Percentiles rank a stretch among this genome's conserved stretches.
phyloP scores from a whole-genome alignment of 768 basidiomycete species.

The Tephrocybe sp. region DNA sequence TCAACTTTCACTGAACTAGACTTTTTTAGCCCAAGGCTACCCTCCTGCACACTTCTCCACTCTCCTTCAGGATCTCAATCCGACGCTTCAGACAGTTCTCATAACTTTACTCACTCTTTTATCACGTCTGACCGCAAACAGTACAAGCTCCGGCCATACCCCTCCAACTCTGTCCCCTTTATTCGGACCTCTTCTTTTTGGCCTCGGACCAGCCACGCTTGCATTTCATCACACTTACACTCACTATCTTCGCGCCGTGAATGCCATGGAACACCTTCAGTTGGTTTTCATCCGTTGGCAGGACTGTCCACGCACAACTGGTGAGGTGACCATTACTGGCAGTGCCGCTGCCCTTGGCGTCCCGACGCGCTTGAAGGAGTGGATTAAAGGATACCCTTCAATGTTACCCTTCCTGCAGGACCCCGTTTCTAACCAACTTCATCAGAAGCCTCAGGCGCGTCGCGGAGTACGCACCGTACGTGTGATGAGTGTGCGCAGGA shows the following conservation, averaged over 20 bases:
- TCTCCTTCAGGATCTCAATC: conserved; percentile 57
- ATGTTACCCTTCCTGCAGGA: conserved; percentile 68
- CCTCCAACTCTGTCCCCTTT: conserved; percentile 87
- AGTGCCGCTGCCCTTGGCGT: conserved; percentile 65
- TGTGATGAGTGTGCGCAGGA: conserved; percentile 73
- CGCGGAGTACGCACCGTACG: conserved; percentile 77
- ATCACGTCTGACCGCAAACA: conserved; percentile 80
- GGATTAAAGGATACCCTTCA: conserved; percentile 87
- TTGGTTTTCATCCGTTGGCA: conserved; percentile 88
- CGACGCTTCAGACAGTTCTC: conserved; percentile 58
- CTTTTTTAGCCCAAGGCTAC: conserved; percentile 54
- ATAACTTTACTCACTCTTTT: conserved; percentile 78
- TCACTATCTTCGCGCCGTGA: conserved; percentile 77
- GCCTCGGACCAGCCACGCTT: conserved; percentile 56
- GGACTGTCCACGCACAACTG: conserved; percentile 45
- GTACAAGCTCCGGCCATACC: conserved; percentile 83
- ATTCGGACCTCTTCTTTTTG: conserved; percentile 89
- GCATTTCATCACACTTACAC: conserved; percentile 50
- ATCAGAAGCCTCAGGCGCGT: conserved; percentile 59
- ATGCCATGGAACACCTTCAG: conserved; percentile 92
- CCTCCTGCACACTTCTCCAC: conserved; percentile 71
- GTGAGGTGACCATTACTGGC: conserved; percentile 36
- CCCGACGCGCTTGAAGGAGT: conserved; percentile 85
- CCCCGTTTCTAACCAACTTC: conserved; percentile 28
- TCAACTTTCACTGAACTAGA: conserved; percentile 6